These are phyloP conservation scores for Rhizophagus prolifer DNA, from an alignment of 192 early-diverging fungal genomes.

Conservation along the genomic window DNA sequence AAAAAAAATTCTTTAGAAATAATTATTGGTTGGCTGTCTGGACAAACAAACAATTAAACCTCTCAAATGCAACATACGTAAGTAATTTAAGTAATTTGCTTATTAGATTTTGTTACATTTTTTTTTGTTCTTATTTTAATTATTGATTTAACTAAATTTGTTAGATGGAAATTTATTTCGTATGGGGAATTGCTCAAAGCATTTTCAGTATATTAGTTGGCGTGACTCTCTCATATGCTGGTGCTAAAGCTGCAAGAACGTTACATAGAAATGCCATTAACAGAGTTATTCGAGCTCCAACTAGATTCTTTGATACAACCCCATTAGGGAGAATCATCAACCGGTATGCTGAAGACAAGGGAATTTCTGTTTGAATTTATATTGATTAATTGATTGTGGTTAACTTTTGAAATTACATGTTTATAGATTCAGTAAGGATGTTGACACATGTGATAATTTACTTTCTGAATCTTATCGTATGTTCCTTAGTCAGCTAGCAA, in stretches of 20 bases:
- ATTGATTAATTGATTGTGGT: not conserved
- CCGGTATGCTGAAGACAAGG: constrained; percentile 32
- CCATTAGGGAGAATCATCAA: constrained; percentile 77
- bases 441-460: constrained; percentile 57
- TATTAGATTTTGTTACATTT: too few relatives aligned
- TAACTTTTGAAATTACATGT: constrained; percentile 61
- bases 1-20: constrained; percentile 27
- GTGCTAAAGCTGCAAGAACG: constrained; percentile 56
- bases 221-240: constrained; percentile 60
- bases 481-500: constrained; percentile 62
- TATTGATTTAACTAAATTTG: constrained; percentile 23
- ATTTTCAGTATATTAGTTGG: constrained; percentile 54
- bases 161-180: constrained; percentile 67
- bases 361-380: not conserved
- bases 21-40: too few relatives aligned
- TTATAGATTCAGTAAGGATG: constrained; percentile 76
- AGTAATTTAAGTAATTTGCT: too few relatives aligned
- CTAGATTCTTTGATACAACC: constrained; percentile 77
- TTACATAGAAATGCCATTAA: constrained; percentile 71
- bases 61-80: too few relatives aligned
- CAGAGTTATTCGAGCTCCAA: constrained; percentile 70
- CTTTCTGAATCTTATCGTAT: constrained; percentile 66
- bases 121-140: too few relatives aligned
- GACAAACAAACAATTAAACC: too few relatives aligned
- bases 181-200: constrained; percentile 64